Conservation (phyloP, 169 alveolate species). For the Plasmodium gaboni region DNA sequence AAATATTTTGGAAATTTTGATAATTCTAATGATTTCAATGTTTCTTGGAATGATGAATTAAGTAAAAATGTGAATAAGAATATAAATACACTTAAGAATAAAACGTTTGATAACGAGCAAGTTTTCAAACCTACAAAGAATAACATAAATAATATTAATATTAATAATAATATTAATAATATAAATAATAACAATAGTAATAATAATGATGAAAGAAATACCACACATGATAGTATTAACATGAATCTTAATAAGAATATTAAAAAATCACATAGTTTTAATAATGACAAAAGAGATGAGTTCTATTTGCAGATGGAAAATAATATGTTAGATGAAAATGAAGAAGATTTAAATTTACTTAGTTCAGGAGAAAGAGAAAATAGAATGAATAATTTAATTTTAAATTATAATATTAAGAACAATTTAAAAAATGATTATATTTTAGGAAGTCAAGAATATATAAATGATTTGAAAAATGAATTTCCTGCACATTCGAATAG, state of each 20-base stretch:
- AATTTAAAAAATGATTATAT: slow-evolving; percentile 13
- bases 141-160: background rate
- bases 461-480: slow-evolving; percentile 16
- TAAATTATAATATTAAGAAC: background rate
- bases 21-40: background rate
- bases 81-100: no score
- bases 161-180: background rate
- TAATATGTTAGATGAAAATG: slow-evolving; percentile 2
- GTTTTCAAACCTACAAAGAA: background rate
- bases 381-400: slow-evolving; percentile 10
- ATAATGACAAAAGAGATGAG: slow-evolving; percentile 10
- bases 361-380: slow-evolving; percentile 4
- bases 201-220: background rate
- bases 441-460: background rate
- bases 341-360: slow-evolving; percentile 14
- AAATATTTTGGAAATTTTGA: background rate
- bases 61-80: no score
- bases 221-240: background rate
- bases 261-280: background rate
- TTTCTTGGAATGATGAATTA: background rate
- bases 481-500: no score
- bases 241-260: background rate
- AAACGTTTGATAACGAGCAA: no score
- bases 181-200: background rate
- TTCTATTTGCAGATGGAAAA: slow-evolving; percentile 12